These are phyloP conservation scores for Bolboschoenoplectus hybrid DNA, from an alignment of 202 grass and related monocot genomes.

Conservation along the genomic window DNA sequence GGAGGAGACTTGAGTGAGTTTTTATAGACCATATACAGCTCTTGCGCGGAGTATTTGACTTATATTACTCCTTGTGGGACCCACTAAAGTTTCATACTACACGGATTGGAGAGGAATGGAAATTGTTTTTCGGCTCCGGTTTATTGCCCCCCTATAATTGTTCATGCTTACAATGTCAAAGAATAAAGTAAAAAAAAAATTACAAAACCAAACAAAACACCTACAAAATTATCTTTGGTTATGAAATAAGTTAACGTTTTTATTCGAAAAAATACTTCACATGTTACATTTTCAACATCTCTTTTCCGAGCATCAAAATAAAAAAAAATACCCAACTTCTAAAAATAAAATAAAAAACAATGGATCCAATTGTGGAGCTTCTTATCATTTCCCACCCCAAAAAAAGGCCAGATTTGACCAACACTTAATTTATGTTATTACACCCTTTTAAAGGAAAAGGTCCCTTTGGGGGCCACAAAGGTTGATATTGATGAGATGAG, in stretches of 20 bases:
- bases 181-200: neutral
- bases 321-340: neutral
- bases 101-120: neutral
- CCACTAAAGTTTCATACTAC: neutral
- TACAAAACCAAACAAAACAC: too few species aligned
- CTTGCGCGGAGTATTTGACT: conserved; percentile 6
- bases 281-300: neutral
- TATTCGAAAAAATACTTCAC: neutral
- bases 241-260: neutral
- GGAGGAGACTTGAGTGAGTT: neutral
- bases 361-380: neutral
- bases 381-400: neutral
- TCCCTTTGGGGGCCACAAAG: conserved; percentile 40
- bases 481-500: conserved; percentile 41
- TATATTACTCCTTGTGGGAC: neutral
- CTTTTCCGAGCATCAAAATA: neutral
- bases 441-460: neutral
- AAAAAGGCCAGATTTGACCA: conserved; percentile 19
- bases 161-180: too few species aligned
- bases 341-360: neutral
- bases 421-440: neutral
- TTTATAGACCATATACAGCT: neutral
- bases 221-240: neutral
- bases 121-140: neutral
- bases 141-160: neutral